Conservation (phyloP, 2,329 filamentous ascomycete species). For the Pseudogymnoascus sp. region DNA sequence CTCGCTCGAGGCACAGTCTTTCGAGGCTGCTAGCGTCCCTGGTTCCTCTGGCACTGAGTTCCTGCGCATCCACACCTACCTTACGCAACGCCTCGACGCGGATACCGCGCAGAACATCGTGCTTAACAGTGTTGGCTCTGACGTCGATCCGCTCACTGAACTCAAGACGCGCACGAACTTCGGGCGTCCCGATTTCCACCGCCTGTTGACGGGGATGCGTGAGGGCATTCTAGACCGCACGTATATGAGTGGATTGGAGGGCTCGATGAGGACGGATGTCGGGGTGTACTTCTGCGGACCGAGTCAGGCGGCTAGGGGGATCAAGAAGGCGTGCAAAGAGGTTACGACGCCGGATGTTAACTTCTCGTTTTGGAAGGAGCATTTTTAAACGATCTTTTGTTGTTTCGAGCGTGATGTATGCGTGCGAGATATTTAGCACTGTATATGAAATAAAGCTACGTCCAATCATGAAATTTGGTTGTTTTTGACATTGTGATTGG, state of each 20-base stretch:
- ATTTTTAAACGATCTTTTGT: constrained; percentile 49
- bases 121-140: constrained; percentile 84
- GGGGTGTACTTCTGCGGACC: constrained; percentile 86
- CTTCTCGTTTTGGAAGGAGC: constrained; percentile 99
- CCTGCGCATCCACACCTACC: constrained; percentile 94
- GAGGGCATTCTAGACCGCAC: constrained; percentile 78
- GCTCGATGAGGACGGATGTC: constrained; percentile 70
- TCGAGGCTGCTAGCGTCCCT: constrained; percentile 58
- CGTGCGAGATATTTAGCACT: not conserved
- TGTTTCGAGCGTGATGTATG: not conserved
- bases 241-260: constrained; percentile 77
- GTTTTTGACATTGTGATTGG: not conserved
- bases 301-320: constrained; percentile 61
- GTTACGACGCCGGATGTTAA: constrained; percentile 71
- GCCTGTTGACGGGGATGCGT: constrained; percentile 76
- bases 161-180: constrained; percentile 87
- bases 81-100: constrained; percentile 85
- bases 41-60: constrained; percentile 71
- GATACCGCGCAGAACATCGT: constrained; percentile 96
- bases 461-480: not conserved
- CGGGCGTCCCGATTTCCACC: constrained; percentile 80
- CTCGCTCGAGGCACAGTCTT: constrained; percentile 80
- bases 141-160: constrained; percentile 86
- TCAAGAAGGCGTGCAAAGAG: constrained; percentile 70
- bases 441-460: not conserved